phyloP scores from a whole-genome alignment of 345 rosid genomes.

The Ceriops tagal region DNA sequence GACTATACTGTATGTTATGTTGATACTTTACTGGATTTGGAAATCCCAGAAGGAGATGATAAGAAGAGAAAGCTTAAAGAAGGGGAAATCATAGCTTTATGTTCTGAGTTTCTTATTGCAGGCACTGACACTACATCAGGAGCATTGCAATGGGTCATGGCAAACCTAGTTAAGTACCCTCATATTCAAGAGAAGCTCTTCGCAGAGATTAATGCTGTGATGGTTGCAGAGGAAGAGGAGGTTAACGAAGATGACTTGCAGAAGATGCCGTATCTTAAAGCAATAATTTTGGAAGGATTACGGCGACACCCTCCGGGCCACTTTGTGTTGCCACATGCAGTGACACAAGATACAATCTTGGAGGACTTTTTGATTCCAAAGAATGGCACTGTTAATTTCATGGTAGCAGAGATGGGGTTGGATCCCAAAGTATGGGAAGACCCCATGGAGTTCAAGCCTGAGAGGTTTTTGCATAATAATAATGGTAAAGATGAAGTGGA shows the following conservation, averaged over 20 bases:
- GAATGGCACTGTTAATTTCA: constrained; percentile 12
- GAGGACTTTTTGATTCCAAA: constrained; percentile 17
- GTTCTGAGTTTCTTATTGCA: constrained; percentile 11
- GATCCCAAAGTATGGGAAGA: constrained; percentile 17
- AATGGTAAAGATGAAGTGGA: background rate
- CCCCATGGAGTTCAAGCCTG: constrained; percentile 41
- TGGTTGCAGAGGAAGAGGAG: background rate
- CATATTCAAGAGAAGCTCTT: constrained; percentile 15
- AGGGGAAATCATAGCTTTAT: background rate
- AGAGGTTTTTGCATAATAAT: constrained; percentile 21
- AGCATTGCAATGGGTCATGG: constrained; percentile 19
- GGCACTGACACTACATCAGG: constrained; percentile 17
- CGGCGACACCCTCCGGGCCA: constrained; percentile 17
- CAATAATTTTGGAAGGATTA: constrained; percentile 16
- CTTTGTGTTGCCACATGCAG: constrained; percentile 12
- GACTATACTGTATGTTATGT: background rate
- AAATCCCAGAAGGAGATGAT: constrained; percentile 1
- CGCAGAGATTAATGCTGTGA: constrained; percentile 9
- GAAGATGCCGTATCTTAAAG: constrained; percentile 15
- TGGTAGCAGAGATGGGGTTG: constrained; percentile 22
- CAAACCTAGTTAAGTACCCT: constrained; percentile 19
- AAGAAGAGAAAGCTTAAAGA: constrained; percentile 18
- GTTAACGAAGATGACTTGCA: constrained; percentile 12
- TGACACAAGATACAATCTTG: too few relatives aligned
- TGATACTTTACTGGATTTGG: constrained; percentile 17